Percentiles rank a stretch among this genome's conserved stretches.
Evolutionary conservation across 2,329 filamentous ascomycete genomes (phyloP).

Genomic region (Ophiostoma sp.): DNA sequence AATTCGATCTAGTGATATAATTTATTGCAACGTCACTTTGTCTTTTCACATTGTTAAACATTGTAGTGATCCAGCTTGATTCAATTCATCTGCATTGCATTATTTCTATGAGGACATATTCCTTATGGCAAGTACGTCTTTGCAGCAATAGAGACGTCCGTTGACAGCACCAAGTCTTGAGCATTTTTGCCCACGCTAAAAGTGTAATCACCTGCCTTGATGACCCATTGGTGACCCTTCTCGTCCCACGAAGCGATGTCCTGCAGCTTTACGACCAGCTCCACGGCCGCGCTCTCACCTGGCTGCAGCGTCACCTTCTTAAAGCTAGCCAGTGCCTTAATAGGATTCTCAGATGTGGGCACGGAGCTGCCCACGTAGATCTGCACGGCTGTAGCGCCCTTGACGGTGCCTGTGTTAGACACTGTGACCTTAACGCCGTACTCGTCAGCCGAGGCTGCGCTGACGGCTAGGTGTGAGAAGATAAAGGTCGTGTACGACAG

Average conservation of each 20-base stretch:
- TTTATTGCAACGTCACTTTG: no score
- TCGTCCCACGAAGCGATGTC: conserved; percentile 7
- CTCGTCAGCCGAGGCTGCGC: neutral
- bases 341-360: neutral
- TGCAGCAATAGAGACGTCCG: neutral
- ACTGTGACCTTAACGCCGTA: neutral
- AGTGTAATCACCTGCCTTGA: neutral
- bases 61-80: no score
- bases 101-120: no score
- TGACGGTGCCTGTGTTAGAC: neutral
- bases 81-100: no score
- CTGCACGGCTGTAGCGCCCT: conserved; percentile 7
- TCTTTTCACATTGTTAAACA: no score
- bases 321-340: conserved; percentile 4
- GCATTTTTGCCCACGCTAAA: conserved; percentile 7
- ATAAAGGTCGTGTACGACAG: conserved; percentile 35
- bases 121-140: conserved; percentile 3
- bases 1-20: no score
- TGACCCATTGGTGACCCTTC: conserved; percentile 8
- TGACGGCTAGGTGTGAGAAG: neutral
- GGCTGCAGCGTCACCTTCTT: conserved; percentile 4
- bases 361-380: neutral
- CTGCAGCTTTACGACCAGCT: neutral
- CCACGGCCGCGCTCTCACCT: neutral
- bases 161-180: conserved; percentile 1